phyloP scores from a whole-genome alignment of 2,329 filamentous ascomycete genomes.

The Diaporthe vaccinii region DNA sequence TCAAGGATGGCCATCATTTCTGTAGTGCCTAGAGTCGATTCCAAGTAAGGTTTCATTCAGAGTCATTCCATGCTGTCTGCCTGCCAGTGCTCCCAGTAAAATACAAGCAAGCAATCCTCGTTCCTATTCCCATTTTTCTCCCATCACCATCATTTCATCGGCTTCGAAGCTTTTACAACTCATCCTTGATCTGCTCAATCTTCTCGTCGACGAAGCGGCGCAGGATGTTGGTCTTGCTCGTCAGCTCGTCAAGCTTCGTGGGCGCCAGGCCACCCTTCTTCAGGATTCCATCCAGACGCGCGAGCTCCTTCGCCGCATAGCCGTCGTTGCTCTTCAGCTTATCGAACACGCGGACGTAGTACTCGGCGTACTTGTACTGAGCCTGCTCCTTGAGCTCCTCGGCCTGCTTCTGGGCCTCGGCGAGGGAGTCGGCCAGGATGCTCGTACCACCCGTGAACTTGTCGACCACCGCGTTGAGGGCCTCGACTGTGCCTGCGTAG shows the following conservation, averaged over 20 bases:
- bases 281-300: constrained; percentile 82
- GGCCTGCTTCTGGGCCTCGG: constrained; percentile 80
- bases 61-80: neutral
- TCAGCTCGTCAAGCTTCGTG: constrained; percentile 90
- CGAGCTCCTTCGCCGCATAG: constrained; percentile 88
- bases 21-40: neutral
- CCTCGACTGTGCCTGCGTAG: constrained; percentile 84
- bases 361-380: constrained; percentile 85
- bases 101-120: constrained; percentile 2
- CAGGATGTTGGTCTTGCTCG: constrained; percentile 89
- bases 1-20: neutral
- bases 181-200: constrained; percentile 73
- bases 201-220: constrained; percentile 78
- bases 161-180: constrained; percentile 67
- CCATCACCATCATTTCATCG: constrained; percentile 29
- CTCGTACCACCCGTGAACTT: constrained; percentile 76
- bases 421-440: constrained; percentile 72
- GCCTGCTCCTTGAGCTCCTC: constrained; percentile 72
- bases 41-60: constrained; percentile 8
- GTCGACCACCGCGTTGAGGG: constrained; percentile 81
- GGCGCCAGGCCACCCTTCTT: constrained; percentile 88
- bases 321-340: constrained; percentile 84
- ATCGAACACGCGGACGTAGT: constrained; percentile 92
- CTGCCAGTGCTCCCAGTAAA: constrained; percentile 20
- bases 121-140: neutral